Percentiles rank a stretch among this genome's conserved stretches.
Conservation (phyloP, 1,139 yeast species). For the Meyerozyma smithsonii region DNA sequence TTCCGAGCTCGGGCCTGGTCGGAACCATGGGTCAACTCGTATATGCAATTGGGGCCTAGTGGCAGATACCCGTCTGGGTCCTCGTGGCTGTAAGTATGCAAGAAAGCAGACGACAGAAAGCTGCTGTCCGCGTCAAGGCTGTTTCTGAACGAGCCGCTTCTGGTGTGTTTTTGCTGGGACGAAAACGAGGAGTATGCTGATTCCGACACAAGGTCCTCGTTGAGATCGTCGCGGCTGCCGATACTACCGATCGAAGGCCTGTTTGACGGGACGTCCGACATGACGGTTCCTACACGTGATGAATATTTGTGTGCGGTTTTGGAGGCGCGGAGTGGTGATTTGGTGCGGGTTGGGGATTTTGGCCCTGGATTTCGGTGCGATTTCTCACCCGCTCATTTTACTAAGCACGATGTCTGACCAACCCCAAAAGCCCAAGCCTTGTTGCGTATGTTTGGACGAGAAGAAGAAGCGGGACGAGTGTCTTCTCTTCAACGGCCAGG, state of each 20-base stretch:
- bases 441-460: constrained; percentile 91
- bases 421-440: constrained; percentile 92
- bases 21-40: constrained; percentile 61
- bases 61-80: constrained; percentile 42
- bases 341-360: not conserved
- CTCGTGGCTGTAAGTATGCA: constrained; percentile 20
- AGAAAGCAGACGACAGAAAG: constrained; percentile 28
- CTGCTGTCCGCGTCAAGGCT: constrained; percentile 37
- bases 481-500: constrained; percentile 75
- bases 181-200: constrained; percentile 22
- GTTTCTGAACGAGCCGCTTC: constrained; percentile 24
- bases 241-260: not conserved
- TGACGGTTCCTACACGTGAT: constrained; percentile 1
- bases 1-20: constrained; percentile 40
- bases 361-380: not conserved
- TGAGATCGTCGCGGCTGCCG: constrained; percentile 17
- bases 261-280: constrained; percentile 9
- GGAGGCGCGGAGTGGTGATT: not conserved
- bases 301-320: constrained; percentile 3
- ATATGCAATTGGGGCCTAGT: constrained; percentile 74
- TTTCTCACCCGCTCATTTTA: not conserved
- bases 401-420: constrained; percentile 25
- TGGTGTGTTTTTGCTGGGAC: constrained; percentile 11
- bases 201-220: constrained; percentile 34
- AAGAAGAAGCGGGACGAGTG: constrained; percentile 86